Evolutionary conservation across 768 basidiomycete genomes (phyloP).

Genomic region (Ramaria sp.): DNA sequence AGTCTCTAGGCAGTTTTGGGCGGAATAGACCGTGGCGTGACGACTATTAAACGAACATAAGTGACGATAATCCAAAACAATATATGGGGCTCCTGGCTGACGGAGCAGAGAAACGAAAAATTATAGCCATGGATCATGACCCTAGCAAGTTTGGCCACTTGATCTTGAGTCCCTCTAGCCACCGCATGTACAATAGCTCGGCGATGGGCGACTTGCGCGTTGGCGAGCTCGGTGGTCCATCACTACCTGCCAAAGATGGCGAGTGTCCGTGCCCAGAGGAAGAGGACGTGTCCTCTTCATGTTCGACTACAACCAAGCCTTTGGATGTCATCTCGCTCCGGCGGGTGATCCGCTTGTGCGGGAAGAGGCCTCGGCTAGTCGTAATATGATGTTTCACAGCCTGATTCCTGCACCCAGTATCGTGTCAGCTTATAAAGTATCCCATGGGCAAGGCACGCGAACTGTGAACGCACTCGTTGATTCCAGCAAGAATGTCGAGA

Average conservation of each 20-base stretch:
- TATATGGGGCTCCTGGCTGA: not conserved
- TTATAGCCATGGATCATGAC: not conserved
- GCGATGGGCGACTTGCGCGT: slow-evolving; percentile 80
- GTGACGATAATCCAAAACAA: not conserved
- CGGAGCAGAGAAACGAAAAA: not conserved
- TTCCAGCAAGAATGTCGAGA: slow-evolving; percentile 79
- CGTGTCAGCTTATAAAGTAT: slow-evolving; percentile 4
- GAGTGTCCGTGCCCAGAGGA: slow-evolving; percentile 6
- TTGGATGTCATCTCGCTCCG: slow-evolving; percentile 79
- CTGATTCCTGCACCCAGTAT: slow-evolving; percentile 43
- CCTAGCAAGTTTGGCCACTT: slow-evolving; percentile 57
- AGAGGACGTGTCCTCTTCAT: slow-evolving; percentile 52
- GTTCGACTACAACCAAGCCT: slow-evolving; percentile 76
- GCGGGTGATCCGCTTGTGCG: slow-evolving; percentile 67
- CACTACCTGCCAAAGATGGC: not conserved
- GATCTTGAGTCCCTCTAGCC: slow-evolving; percentile 84
- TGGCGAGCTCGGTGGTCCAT: slow-evolving; percentile 19
- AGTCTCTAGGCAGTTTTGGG: not conserved
- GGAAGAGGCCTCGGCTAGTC: slow-evolving; percentile 70
- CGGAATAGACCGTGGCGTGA: not conserved
- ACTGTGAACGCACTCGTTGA: slow-evolving; percentile 66
- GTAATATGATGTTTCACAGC: slow-evolving; percentile 77
- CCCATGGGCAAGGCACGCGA: not conserved
- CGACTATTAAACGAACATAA: not conserved
- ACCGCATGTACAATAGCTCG: slow-evolving; percentile 93